Conservation (phyloP, 2,329 filamentous ascomycete genomes). For the Dissoconium aciculare region DNA sequence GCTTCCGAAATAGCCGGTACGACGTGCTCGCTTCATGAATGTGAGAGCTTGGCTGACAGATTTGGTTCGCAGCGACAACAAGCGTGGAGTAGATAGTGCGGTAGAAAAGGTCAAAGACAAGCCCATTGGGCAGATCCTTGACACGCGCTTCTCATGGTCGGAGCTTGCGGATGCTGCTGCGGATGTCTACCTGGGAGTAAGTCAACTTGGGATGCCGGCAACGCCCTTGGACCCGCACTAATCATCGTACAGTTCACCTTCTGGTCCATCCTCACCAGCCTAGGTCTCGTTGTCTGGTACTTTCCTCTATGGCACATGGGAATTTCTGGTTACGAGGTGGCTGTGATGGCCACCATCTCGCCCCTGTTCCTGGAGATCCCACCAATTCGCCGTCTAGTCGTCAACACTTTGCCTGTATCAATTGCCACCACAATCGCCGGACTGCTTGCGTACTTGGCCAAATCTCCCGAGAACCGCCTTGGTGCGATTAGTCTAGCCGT, state of each 20-base stretch:
- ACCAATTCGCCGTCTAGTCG: constrained; percentile 50
- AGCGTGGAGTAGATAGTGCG: constrained; percentile 17
- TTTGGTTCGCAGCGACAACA: constrained; percentile 15
- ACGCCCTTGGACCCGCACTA: constrained; percentile 3
- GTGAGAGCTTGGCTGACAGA: constrained; percentile 5
- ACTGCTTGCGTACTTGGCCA: constrained; percentile 63
- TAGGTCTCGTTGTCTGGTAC: constrained; percentile 88
- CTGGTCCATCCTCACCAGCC: constrained; percentile 83
- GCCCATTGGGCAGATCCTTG: constrained; percentile 54
- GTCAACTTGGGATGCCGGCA: no score
- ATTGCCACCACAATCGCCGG: constrained; percentile 65
- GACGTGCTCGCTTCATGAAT: constrained; percentile 29
- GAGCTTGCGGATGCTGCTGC: constrained; percentile 68
- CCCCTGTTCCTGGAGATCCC: constrained; percentile 63
- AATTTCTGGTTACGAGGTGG: constrained; percentile 85
- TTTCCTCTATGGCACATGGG: constrained; percentile 99
- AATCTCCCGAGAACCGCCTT: constrained; percentile 58
- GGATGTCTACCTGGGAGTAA: constrained; percentile 81
- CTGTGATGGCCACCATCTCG: constrained; percentile 72
- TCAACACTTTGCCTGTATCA: constrained; percentile 47
- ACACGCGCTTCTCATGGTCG: constrained; percentile 55
- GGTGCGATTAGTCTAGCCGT: constrained; percentile 71
- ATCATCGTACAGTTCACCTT: constrained; percentile 59
- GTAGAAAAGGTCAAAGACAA: constrained; percentile 47
- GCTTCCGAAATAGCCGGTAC: constrained; percentile 69